Evolutionary conservation across 768 basidiomycete genomes (phyloP), one percentile per base, ranked within the genome.

Genomic region (Suillus tomentosus): DNA sequence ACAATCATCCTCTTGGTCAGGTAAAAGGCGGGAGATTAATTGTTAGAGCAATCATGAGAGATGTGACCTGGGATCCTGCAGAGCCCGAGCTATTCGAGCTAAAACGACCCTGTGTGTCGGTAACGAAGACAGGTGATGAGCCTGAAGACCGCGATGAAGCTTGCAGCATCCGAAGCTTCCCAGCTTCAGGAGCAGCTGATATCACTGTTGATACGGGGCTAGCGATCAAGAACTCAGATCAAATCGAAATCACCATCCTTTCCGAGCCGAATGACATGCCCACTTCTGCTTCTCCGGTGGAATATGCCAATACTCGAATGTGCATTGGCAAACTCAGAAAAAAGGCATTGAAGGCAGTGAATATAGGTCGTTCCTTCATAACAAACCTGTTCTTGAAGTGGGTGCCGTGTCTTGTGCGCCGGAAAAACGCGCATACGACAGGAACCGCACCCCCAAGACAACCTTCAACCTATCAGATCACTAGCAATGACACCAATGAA

Each of bases 31-130:
- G 40, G 22, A 63, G 34, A 22, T 57, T 59, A 9, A 45, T 31
- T 10, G 62, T 58, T 13, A 42, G 55, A 63, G 56, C 56, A 17
- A 56, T 63, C 15, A 19, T 59, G 34, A 63, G 34, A 45, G 55
- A 47, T 15, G 62, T 47, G 56, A 19, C 55, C 22, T 63, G 62
- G 62, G 62, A 63, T 17, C 37, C 37, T 5, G 37, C 37, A 14
- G 56, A 63, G 27, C n/a, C 42, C 6, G 40, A 63, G 27, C 40
- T 63, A 10, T 63, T 56, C 10, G 55, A 63, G 62, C 10, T 24
- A 4, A 40, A 45, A 55, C 22, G 13, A 19, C 31, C 31, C 2
- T 11, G 17, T 53, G 8, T 27, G 13, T 54, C 34, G 10, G 34
- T 36, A 19, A 19, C 10, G 34, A 36, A 54, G 19, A 54, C 19